Evolutionary conservation across 768 basidiomycete species (phyloP).

Genomic region (Leccinellum luteum): DNA sequence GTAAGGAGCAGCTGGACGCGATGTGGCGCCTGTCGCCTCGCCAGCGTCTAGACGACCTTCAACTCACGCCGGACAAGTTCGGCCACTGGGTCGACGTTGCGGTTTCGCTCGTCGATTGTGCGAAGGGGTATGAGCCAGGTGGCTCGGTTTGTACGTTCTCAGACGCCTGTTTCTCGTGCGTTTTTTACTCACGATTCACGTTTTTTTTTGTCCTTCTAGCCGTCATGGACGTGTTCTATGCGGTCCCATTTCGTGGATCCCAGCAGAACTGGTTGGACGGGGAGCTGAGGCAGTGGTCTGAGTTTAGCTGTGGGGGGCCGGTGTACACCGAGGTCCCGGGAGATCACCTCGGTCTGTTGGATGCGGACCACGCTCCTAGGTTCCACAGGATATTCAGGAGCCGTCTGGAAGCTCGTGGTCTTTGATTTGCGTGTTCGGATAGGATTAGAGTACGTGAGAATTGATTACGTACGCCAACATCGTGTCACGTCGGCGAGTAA

Average conservation of each 20-base stretch:
- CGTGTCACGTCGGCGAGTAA: too few relatives aligned
- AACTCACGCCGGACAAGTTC: background rate
- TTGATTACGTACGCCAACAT: background rate
- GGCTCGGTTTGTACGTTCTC: constrained; percentile 21
- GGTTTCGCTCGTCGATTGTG: background rate
- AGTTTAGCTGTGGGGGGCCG: constrained; percentile 12
- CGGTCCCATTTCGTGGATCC: constrained; percentile 12
- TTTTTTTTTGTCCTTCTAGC: background rate
- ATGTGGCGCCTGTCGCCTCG: background rate
- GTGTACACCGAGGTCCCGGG: constrained; percentile 20
- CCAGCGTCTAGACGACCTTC: background rate
- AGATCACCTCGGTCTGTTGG: constrained; percentile 23
- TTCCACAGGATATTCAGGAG: constrained; percentile 25
- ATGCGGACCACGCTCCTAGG: constrained; percentile 19
- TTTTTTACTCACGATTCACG: background rate
- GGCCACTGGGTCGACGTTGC: background rate
- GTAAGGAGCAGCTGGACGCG: background rate
- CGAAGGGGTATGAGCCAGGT: background rate
- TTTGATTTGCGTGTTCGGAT: background rate
- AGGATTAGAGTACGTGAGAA: background rate
- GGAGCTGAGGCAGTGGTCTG: constrained; percentile 16
- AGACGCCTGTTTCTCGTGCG: background rate
- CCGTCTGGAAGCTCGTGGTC: constrained; percentile 14
- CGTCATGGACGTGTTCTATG: constrained; percentile 16
- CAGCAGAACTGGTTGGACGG: constrained; percentile 22